Conservation (phyloP, 805 yeast species). For the Nakazawaea ernobii region DNA sequence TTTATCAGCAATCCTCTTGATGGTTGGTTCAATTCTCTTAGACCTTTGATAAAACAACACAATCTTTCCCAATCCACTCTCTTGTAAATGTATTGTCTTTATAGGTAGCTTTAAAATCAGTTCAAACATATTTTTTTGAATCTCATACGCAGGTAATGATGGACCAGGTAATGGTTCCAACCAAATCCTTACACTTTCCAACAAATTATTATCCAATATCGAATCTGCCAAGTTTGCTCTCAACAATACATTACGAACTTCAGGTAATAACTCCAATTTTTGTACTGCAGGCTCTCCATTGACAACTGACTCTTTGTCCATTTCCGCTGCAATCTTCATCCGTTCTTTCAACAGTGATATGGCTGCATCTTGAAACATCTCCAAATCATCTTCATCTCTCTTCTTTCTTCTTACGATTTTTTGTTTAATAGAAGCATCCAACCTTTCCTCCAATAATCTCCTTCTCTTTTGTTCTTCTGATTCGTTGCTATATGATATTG, state of each 20-base stretch:
- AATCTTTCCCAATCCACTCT: slow-evolving; percentile 90
- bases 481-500: slow-evolving; percentile 16
- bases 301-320: slow-evolving; percentile 54
- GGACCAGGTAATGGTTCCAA: slow-evolving; percentile 97
- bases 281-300: slow-evolving; percentile 66
- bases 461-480: slow-evolving; percentile 44
- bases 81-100: slow-evolving; percentile 91
- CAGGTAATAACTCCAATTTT: slow-evolving; percentile 74
- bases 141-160: slow-evolving; percentile 94
- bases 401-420: slow-evolving; percentile 53
- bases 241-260: slow-evolving; percentile 68
- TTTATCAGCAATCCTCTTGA: slow-evolving; percentile 85
- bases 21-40: slow-evolving; percentile 77
- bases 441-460: slow-evolving; percentile 71
- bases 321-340: slow-evolving; percentile 85
- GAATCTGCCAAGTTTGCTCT: slow-evolving; percentile 87
- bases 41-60: slow-evolving; percentile 90
- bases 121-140: slow-evolving; percentile 78
- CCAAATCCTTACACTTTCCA: slow-evolving; percentile 95
- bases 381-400: slow-evolving; percentile 89
- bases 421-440: slow-evolving; percentile 71
- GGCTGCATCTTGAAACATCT: slow-evolving; percentile 89
- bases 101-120: slow-evolving; percentile 79
- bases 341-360: slow-evolving; percentile 75
- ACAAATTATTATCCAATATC: slow-evolving; percentile 84